Evolutionary conservation across 208 protist species (phyloP), one percentile per base, ranked within the genome.

Genomic region (Polymyxa betae): DNA sequence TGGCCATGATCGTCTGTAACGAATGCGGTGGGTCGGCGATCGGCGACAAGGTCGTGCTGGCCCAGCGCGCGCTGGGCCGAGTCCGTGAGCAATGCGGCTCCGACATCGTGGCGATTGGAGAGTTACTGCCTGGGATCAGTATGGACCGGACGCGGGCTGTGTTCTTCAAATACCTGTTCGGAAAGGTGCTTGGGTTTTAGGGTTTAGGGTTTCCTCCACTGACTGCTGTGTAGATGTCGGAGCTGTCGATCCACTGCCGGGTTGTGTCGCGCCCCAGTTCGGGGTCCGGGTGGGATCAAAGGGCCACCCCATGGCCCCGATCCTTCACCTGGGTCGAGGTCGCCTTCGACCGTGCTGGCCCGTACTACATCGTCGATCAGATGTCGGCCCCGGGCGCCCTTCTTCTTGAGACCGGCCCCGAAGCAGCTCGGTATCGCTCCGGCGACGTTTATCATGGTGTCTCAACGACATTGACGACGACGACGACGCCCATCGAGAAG

Each of bases 201-300:
- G n/a, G n/a, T n/a, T n/a, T n/a, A n/a, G n/a, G n/a, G n/a, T n/a
- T n/a, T n/a, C n/a, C n/a, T 60, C 5, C 49, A 60, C 24, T 5
- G 49, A 24, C 49, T 29, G 49, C 5, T 60, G 49, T 5, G 12
- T 5, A 60, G 12, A 60, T 5, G 24, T 40, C 16, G 72, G 72
- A 35, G 35, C 16, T 43, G n/a, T 12, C 72, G 5, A 12, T 82
- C 16, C 10, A 35, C n/a, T 82, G 72, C 72, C 5, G 72, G 72
- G 40, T 82, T 5, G 72, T 82, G 72, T 82, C 72, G 72, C 5
- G 72, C 5, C 72, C 72, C n/a, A 82, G 72, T n/a, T 82, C 72
- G 12, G 72, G 72, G n/a, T 40, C 16, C n/a, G 72, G 72, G n/a
- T 82, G n/a, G 5, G 72, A 82, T 82, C 72, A n/a, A 12, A n/a